Percentiles rank a stretch among this genome's conserved stretches.
Conservation (phyloP, 2,329 filamentous ascomycete genomes). For the Ceratocystis eucalypticola region DNA sequence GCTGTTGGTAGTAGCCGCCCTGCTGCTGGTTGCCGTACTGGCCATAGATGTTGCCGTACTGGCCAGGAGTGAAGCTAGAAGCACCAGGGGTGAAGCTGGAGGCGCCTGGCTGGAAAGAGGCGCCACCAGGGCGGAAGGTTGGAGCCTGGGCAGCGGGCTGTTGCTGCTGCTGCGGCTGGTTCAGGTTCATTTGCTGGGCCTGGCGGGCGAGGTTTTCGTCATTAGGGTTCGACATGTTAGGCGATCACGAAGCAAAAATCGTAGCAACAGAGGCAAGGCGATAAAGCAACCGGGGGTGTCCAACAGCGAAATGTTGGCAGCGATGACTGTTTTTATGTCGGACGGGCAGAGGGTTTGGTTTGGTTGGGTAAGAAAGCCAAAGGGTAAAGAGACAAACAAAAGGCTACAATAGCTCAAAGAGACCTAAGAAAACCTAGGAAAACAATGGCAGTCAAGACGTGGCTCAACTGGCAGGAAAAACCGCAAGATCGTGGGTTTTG, state of each 20-base stretch:
- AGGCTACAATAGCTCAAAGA: not conserved
- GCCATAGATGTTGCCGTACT: constrained; percentile 45
- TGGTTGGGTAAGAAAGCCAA: not conserved
- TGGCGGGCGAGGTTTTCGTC: constrained; percentile 87
- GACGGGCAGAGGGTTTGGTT: not conserved
- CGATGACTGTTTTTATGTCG: not conserved
- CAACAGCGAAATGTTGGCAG: not conserved
- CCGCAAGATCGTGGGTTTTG: not conserved
- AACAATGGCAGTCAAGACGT: not conserved
- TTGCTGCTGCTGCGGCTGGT: constrained; percentile 53
- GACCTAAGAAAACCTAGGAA: not conserved
- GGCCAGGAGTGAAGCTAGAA: constrained; percentile 57
- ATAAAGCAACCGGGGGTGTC: not conserved
- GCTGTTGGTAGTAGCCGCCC: constrained; percentile 35
- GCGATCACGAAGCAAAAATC: too few species aligned
- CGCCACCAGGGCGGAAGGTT: constrained; percentile 34
- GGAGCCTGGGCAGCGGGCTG: constrained; percentile 34
- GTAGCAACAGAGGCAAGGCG: not conserved
- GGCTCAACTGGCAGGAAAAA: not conserved
- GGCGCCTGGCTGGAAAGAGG: constrained; percentile 49
- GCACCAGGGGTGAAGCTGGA: constrained; percentile 62
- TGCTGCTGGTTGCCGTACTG: constrained; percentile 40
- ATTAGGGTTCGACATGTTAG: constrained; percentile 72
- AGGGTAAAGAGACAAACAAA: not conserved
- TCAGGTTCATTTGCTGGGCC: constrained; percentile 63